A percentile compares a stretch with the other conserved stretches of the same genome.
Evolutionary conservation across 306 rosid species (phyloP).

Genomic region (Quercus rubra): DNA sequence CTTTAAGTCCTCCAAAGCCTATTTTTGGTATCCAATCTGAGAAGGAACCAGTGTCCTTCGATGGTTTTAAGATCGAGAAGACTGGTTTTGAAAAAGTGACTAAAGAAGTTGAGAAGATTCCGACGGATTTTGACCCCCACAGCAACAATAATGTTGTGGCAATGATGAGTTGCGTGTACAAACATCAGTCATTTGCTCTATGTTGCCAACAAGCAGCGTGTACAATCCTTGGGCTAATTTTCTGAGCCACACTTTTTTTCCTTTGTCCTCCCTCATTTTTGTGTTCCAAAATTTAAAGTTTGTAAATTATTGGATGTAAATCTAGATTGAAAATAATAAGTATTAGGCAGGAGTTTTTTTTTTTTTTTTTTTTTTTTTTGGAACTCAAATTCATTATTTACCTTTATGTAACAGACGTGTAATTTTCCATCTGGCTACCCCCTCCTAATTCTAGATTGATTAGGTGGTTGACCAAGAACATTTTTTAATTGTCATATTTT

Average conservation of each 20-base stretch:
- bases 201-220: constrained; percentile 92
- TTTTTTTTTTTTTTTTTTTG: too few species aligned
- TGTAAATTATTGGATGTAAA: constrained; percentile 57
- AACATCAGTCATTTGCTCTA: constrained; percentile 94
- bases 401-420: background rate
- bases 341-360: background rate
- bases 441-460: background rate
- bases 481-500: background rate
- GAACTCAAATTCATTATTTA: background rate
- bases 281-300: constrained; percentile 22
- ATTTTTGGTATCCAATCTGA: too few species aligned
- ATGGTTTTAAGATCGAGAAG: too few species aligned
- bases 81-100: too few species aligned
- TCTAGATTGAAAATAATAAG: constrained; percentile 31
- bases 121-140: too few species aligned
- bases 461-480: background rate
- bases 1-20: too few species aligned
- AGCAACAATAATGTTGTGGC: too few species aligned
- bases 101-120: too few species aligned
- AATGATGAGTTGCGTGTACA: constrained; percentile 15
- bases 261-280: constrained; percentile 8
- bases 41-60: too few species aligned
- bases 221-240: constrained; percentile 49
- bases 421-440: background rate
- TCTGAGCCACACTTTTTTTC: constrained; percentile 4